Base-by-base conservation (phyloP, 2,329 filamentous ascomycete genomes). In the Fusarium dimerum region DNA sequence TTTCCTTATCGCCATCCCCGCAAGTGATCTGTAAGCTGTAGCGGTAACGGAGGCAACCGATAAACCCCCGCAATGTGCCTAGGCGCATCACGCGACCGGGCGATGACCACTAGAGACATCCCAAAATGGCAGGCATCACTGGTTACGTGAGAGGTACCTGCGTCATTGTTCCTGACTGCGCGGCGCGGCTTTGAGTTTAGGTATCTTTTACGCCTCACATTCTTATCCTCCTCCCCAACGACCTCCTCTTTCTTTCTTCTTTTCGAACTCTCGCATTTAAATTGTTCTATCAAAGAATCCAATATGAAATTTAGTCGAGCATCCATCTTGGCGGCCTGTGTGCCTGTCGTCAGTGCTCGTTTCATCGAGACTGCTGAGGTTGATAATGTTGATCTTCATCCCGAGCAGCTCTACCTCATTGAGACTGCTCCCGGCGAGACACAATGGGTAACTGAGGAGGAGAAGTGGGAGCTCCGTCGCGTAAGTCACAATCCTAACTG, bases 381-480 rank as follows among this genome's bases (percentile, higher is more conserved):
- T 52, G 73, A 83, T 62, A 76, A 77, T 57, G 73, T 83, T 56
- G 71, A 79, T 52, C 74, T 84, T 51, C 71, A 78, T 40, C 59
- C 60, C 43, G 61, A 65, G 34, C 65, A 70, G 55, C 59, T 61
- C 62, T 94, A 82, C 71, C 79, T 96, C 43, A 86, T 99, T 58
- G 92, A 97, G 76, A 79, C 94, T 26, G 82, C 84, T n/a, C 91
- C 91, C 4, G 91, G 89, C 50, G 81, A 93, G 69, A 92, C 87
- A 20, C 78, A 82, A 78, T 94, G 90, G 89, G 87, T 97, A 32
- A 95, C 90, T 0, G 93, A 97, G 66, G 90, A 96, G 36, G 86
- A 97, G 76, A 99, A 97, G 75, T 97, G 93, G 92, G 86, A 87
- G 71, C 76, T 97, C 59, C 87, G 89, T 67, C 81, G 91, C 62